Evolutionary conservation across 1,284 basidiomycete genomes (phyloP), one percentile per base, ranked within the genome.

Genomic region (Cutaneotrichosporon spelunceum): DNA sequence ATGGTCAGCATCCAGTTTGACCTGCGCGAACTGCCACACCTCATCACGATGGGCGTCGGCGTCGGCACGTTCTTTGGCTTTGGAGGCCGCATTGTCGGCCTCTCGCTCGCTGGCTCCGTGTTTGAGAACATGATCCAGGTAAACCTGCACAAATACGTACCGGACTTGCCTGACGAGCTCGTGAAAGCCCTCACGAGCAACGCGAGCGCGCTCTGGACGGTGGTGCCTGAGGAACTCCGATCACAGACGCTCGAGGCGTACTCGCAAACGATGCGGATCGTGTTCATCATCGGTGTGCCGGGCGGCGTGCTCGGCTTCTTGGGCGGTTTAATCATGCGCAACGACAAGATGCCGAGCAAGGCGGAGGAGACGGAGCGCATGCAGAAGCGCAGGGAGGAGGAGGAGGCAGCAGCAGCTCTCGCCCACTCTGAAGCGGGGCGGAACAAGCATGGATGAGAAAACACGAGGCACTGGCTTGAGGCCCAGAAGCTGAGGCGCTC

Each of bases 1-100:
- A 78, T 78, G 71, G 56, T 79, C 30, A 70, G 71, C 11, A 72
- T 75, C 11, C 78, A 80, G 59, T 73, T 71, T 58, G 76, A 78
- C 36, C 65, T 78, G 50, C 69, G 66, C 53, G 60, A 56, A 6
- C 68, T 73, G 50, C 79, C 78, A 4, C 69, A 67, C 57, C 61
- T 77, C 23, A 75, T 80, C 56, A 67, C 72, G 6, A 62, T 68
- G 5, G 75, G 71, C 52, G 72, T 69, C 6, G 76, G 76, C 54
- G 48, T 72, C 4, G 66, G 62, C 39, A 68, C 72, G 10, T 78
- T 76, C 62, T 53, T 76, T 54, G 77, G 77, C 21, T 66, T 77
- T 73, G 68, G 67, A 1, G 77, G 76, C 9, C 77, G 76, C 11
- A 75, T 78, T 57, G 11, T 77, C 49, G 78, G 75, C 62, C 67